These are phyloP conservation scores for Turritis glabra DNA, from an alignment of 345 rosid species.

Conservation along the genomic window DNA sequence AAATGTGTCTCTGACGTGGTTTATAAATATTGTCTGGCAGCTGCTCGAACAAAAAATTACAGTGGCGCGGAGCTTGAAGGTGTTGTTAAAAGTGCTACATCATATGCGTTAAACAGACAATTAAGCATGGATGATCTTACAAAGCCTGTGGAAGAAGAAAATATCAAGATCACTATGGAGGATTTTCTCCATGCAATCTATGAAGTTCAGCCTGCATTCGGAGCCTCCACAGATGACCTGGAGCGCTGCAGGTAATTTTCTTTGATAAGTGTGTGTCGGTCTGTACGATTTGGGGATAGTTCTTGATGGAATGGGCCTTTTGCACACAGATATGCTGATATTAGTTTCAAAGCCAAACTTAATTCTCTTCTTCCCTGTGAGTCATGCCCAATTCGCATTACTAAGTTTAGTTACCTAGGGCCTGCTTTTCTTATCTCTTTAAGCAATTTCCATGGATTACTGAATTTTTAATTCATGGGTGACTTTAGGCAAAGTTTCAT, in stretches of 20 bases:
- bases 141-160: slow-evolving; percentile 96
- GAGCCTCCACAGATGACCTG: slow-evolving; percentile 97
- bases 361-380: background rate
- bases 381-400: slow-evolving; percentile 4
- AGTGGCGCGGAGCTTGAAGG: slow-evolving; percentile 99
- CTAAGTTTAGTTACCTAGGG: background rate
- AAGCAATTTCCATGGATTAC: background rate
- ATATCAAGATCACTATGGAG: slow-evolving; percentile 89
- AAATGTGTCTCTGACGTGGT: background rate
- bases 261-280: background rate
- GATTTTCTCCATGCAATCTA: slow-evolving; percentile 81
- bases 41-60: slow-evolving; percentile 95
- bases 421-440: background rate
- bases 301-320: slow-evolving; percentile 7
- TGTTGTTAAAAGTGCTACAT: slow-evolving; percentile 97
- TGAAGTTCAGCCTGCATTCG: slow-evolving; percentile 90
- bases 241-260: slow-evolving; percentile 82
- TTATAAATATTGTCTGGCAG: slow-evolving; percentile 45
- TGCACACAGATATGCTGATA: background rate
- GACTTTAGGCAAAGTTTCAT: background rate
- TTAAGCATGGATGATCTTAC: slow-evolving; percentile 94
- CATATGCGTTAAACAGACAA: slow-evolving; percentile 95
- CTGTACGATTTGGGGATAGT: background rate
- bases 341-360: background rate
- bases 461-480: background rate